A percentile compares a stretch with the other conserved stretches of the same genome.
Conservation (phyloP, 371 early-diverging fungal genomes). For the Paraphysoderma sedebokerense region DNA sequence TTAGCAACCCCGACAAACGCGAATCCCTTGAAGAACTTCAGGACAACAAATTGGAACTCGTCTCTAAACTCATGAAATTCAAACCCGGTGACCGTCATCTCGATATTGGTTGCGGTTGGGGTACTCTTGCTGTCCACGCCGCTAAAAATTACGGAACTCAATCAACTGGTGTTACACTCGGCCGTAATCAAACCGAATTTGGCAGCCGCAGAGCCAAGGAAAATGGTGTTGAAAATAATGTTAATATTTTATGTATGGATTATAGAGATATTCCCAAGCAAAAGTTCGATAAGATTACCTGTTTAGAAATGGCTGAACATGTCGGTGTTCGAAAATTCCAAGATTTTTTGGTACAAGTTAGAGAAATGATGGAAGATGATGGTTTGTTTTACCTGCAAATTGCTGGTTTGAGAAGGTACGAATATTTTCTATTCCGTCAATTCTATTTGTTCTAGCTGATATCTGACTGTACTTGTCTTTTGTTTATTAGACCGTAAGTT, state of each 20-base stretch:
- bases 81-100: constrained; percentile 76
- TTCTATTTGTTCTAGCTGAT: too few relatives aligned
- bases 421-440: too few relatives aligned
- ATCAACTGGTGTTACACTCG: constrained; percentile 86
- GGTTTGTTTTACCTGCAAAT: constrained; percentile 94
- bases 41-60: constrained; percentile 81
- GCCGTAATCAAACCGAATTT: constrained; percentile 74
- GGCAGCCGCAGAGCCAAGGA: constrained; percentile 69
- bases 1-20: constrained; percentile 45
- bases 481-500: too few relatives aligned
- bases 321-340: constrained; percentile 87
- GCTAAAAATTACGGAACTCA: constrained; percentile 72
- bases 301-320: constrained; percentile 80
- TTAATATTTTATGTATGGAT: constrained; percentile 74
- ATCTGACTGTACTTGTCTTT: too few relatives aligned
- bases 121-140: constrained; percentile 75
- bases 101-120: constrained; percentile 99
- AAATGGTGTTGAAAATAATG: constrained; percentile 58
- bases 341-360: constrained; percentile 76
- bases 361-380: constrained; percentile 88
- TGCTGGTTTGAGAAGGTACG: constrained; percentile 81
- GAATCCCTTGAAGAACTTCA: constrained; percentile 88
- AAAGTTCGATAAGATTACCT: constrained; percentile 86
- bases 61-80: constrained; percentile 70
- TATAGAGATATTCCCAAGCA: constrained; percentile 84